phyloP scores from a whole-genome alignment of 768 basidiomycete genomes.

The Tubosaeta brunneosetosa region DNA sequence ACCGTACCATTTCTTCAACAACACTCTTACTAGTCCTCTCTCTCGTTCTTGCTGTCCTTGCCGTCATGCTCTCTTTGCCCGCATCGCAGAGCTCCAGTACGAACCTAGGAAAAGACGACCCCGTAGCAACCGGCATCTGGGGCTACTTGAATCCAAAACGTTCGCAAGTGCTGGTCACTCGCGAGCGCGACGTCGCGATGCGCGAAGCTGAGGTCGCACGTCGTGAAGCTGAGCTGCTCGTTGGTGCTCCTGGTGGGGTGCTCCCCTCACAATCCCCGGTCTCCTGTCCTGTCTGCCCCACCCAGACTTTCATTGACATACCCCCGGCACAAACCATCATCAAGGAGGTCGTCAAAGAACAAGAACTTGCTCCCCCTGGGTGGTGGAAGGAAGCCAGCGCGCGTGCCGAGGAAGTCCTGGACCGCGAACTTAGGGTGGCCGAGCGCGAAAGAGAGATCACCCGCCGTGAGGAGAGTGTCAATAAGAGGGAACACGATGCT shows the following conservation, averaged over 20 bases:
- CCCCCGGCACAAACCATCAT: constrained; percentile 73
- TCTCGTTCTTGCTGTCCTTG: constrained; percentile 81
- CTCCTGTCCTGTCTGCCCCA: constrained; percentile 55
- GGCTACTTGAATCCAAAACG: constrained; percentile 79
- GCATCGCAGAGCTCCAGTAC: constrained; percentile 40
- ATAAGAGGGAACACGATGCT: constrained; percentile 82
- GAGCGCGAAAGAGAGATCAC: constrained; percentile 85
- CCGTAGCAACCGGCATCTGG: constrained; percentile 52
- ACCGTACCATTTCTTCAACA: constrained; percentile 84
- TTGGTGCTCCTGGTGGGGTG: constrained; percentile 79
- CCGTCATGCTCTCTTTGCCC: constrained; percentile 85
- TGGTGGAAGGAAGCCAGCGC: constrained; percentile 67
- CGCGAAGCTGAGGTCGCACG: constrained; percentile 88
- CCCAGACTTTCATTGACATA: constrained; percentile 52
- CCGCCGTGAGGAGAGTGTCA: constrained; percentile 79
- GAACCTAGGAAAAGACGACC: constrained; percentile 31
- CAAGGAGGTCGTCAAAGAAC: constrained; percentile 83
- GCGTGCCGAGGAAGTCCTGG: constrained; percentile 76
- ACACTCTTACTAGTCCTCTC: constrained; percentile 84
- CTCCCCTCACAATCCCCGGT: constrained; percentile 49
- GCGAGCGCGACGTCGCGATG: constrained; percentile 73
- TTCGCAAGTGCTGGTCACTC: constrained; percentile 70
- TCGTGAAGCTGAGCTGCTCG: constrained; percentile 81
- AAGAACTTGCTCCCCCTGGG: constrained; percentile 72
- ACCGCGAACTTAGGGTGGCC: constrained; percentile 79